Evolutionary conservation across 371 early-diverging fungal species (phyloP).

Genomic region (Rhizopus sp.): DNA sequence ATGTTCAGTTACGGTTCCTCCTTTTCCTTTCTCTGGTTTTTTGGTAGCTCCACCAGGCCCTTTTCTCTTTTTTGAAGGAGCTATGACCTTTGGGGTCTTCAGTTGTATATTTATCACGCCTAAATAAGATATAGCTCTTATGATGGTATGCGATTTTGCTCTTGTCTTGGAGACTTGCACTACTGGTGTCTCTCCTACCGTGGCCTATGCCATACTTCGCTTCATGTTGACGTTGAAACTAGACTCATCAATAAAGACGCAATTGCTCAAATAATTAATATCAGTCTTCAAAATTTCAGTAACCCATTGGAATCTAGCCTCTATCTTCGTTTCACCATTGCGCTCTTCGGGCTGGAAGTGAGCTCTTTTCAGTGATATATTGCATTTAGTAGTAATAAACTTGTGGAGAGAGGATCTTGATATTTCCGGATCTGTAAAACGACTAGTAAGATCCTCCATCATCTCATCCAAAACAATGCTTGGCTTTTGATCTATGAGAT

Average conservation of each 20-base stretch:
- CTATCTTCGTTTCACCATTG: conserved; percentile 4
- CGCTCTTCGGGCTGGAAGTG: conserved; percentile 1
- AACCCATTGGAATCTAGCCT: conserved; percentile 11
- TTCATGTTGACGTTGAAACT: conserved; percentile 15
- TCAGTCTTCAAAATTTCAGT: conserved; percentile 1
- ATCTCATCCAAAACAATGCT: conserved; percentile 12
- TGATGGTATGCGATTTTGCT: conserved; percentile 4
- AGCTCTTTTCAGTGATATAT: conserved; percentile 6
- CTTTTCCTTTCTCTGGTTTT: conserved; percentile 7
- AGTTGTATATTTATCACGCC: conserved; percentile 3
- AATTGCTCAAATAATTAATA: conserved; percentile 14
- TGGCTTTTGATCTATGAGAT: conserved; percentile 8
- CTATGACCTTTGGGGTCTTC: background rate
- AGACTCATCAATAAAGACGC: conserved; percentile 12
- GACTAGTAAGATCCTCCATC: conserved; percentile 5
- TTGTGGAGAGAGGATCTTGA: conserved; percentile 5
- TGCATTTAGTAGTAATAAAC: conserved; percentile 4
- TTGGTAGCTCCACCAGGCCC: background rate
- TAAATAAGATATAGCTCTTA: conserved; percentile 9
- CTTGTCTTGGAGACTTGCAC: conserved; percentile 5
- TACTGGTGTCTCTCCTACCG: conserved; percentile 1
- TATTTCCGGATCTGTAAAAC: background rate
- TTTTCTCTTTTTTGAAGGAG: conserved; percentile 11
- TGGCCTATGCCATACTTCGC: background rate
- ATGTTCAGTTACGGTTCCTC: too few relatives aligned